Base-by-base conservation (phyloP, 2,329 filamentous ascomycete genomes). In the Talaromyces sp. region DNA sequence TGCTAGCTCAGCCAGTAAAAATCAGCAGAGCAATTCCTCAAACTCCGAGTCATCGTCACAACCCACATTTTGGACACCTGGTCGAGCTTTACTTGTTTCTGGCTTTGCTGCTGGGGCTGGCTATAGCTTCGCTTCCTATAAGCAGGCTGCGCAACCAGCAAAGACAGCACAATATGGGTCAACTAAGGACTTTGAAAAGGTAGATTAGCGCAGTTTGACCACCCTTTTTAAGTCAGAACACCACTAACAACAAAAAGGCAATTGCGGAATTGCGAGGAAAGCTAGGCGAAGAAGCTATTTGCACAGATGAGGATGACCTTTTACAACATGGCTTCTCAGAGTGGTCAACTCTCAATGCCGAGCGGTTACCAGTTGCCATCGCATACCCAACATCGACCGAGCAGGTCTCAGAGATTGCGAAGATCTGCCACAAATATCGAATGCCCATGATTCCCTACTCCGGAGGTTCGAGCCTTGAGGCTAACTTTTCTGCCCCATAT, bases 371-470 rank as follows among this genome's bases (percentile, higher is more conserved):
- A 0, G 80, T 87, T 5, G 86, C 86, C 1, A 79, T 90, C 8
- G 83, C 83, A 2, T 86, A 86, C 56, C 87, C 87, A 0, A 79
- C 75, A 27, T 80, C 76, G 1, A 90, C 87, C 0, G 81, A 84
- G 51, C 80, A 90, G 16, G 87, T 90, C 2, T 83, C 81, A 0
- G 66, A 75, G 33, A 83, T 90, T 51, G 86, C 85, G 29, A 80
- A 86, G 58, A 79, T 92, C 49, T 96, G 91, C 74, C 80, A 88
- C 74, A 87, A 87, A 69, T 87, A 91, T 71, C 86, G 82, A 14
- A 83, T 96, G 49, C 92, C 92, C 1, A 89, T 96, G 76, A 88
- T 94, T 54, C 88, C 90, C 0, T 96, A 89, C 68, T 94, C 90
- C 0, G 91, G 91, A 2, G 92, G 91, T 13, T 88, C 90, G 0